phyloP scores from a whole-genome alignment of 2,329 filamentous ascomycete species.

The Exophiala viscosa region DNA sequence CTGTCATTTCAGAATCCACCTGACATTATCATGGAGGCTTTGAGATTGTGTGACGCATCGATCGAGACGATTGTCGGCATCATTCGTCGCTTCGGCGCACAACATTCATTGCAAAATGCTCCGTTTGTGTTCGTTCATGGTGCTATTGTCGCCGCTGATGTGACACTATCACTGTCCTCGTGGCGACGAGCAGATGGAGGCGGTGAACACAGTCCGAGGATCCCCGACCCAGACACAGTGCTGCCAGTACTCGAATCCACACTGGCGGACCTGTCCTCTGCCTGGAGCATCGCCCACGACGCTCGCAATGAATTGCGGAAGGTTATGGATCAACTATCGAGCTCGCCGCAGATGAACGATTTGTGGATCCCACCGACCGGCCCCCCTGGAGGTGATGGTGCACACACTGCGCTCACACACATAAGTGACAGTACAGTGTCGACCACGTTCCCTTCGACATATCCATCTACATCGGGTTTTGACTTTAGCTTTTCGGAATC shows the following conservation, averaged over 20 bases:
- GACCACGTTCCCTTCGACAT: too few species aligned
- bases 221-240: background rate
- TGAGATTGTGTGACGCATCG: slow-evolving; percentile 2
- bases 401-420: too few species aligned
- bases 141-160: background rate
- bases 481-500: too few species aligned
- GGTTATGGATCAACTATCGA: too few species aligned
- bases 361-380: too few species aligned
- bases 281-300: background rate
- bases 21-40: background rate
- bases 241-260: background rate
- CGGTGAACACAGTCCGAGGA: background rate
- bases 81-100: slow-evolving; percentile 2
- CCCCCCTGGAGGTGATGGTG: too few species aligned
- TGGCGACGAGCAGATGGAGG: background rate
- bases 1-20: background rate
- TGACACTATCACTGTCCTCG: background rate
- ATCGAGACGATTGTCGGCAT: slow-evolving; percentile 7
- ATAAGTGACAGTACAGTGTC: too few species aligned
- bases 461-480: too few species aligned
- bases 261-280: background rate
- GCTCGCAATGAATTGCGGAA: background rate
- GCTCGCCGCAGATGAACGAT: too few species aligned
- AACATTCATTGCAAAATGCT: slow-evolving; percentile 7
- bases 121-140: slow-evolving; percentile 7